Evolutionary conservation across 2,329 filamentous ascomycete genomes (phyloP).

Genomic region (Epichloe scottii): DNA sequence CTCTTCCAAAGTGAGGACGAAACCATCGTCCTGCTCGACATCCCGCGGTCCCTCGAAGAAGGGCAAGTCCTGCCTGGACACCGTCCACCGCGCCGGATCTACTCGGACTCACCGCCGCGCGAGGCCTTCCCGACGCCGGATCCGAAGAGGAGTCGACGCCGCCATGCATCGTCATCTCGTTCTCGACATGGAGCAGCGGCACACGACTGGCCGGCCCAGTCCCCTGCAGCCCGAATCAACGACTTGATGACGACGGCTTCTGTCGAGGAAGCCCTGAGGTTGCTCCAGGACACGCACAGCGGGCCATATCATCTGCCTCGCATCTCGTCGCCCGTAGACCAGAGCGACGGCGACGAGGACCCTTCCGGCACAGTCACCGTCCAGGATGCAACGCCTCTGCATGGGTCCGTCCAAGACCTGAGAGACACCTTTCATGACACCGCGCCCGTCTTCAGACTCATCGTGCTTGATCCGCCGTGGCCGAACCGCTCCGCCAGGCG

Average conservation of each 20-base stretch:
- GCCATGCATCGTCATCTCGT: not conserved
- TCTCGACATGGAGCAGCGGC: not conserved
- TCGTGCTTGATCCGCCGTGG: conserved; percentile 71
- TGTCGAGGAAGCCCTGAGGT: conserved; percentile 30
- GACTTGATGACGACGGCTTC: conserved; percentile 40
- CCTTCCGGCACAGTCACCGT: not conserved
- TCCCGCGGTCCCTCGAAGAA: conserved; percentile 56
- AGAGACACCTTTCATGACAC: conserved; percentile 26
- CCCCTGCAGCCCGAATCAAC: conserved; percentile 35
- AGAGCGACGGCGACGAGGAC: not conserved
- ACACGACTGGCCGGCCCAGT: conserved; percentile 20
- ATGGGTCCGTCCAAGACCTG: conserved; percentile 33
- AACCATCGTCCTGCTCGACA: conserved; percentile 50
- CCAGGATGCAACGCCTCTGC: conserved; percentile 34
- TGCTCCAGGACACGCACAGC: conserved; percentile 19
- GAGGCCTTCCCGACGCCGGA: conserved; percentile 41
- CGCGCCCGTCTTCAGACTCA: conserved; percentile 48
- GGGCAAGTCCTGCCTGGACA: conserved; percentile 41
- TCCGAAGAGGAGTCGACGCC: conserved; percentile 11
- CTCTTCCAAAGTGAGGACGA: conserved; percentile 22
- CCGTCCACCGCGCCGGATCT: conserved; percentile 26
- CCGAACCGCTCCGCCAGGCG: conserved; percentile 62
- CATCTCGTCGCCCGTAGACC: conserved; percentile 8
- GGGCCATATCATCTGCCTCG: conserved; percentile 38
- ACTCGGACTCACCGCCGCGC: conserved; percentile 31